Base-by-base conservation (phyloP, 2,329 filamentous ascomycete genomes). In the Chaetomium sp. region DNA sequence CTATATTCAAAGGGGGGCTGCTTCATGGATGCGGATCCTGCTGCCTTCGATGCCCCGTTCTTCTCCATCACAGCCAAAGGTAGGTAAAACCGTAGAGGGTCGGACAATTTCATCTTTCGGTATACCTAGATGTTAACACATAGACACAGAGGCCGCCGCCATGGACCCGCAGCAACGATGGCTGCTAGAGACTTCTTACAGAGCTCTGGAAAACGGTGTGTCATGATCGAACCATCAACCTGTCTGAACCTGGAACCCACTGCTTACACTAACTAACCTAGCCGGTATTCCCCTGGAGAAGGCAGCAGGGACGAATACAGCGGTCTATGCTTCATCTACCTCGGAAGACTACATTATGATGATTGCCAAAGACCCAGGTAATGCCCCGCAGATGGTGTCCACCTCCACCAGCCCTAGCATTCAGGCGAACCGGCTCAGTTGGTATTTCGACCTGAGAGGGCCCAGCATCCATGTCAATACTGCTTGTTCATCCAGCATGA, bases 81-180 rank as follows among this genome's bases (percentile, higher is more conserved):
- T n/a, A n/a, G n/a, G n/a, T n/a, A n/a, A n/a, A n/a, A n/a, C n/a
- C n/a, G n/a, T n/a, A n/a, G n/a, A n/a, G n/a, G n/a, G n/a, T n/a
- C n/a, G n/a, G n/a, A n/a, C n/a, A n/a, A n/a, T n/a, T n/a, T n/a
- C n/a, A n/a, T n/a, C n/a, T n/a, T n/a, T n/a, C n/a, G n/a, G n/a
- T n/a, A n/a, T n/a, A n/a, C n/a, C n/a, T n/a, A n/a, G n/a, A n/a
- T n/a, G n/a, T n/a, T n/a, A n/a, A n/a, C n/a, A n/a, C n/a, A n/a
- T n/a, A n/a, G n/a, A n/a, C n/a, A n/a, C n/a, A 19, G 45, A 49
- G 45, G 45, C 45, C 45, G 45, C 45, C 8, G 45, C 45, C 45
- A 49, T 49, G 45, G 45, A 57, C 25, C 51, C 51, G 51, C 29
- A 29, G 51, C 51, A 54, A n/a, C 51, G 51, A 10, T 54, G 51